These are phyloP conservation scores for Clonostachys solani DNA, from an alignment of 2,329 filamentous ascomycete species.

Conservation along the genomic window DNA sequence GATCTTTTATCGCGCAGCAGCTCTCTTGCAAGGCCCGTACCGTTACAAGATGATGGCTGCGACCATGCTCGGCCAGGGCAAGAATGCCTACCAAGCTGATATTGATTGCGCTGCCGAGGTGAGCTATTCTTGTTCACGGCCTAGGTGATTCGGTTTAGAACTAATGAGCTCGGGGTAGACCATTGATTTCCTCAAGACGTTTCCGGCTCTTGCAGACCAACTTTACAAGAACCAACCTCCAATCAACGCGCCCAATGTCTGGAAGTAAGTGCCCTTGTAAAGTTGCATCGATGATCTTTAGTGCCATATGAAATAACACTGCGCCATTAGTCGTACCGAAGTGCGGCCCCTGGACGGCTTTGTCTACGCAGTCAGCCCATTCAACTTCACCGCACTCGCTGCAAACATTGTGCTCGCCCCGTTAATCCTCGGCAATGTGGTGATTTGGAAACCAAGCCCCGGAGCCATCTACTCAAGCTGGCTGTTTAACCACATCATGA, in stretches of 20 bases:
- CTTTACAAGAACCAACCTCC: slow-evolving; percentile 78
- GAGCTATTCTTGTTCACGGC: slow-evolving; percentile 62
- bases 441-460: slow-evolving; percentile 31
- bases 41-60: slow-evolving; percentile 93
- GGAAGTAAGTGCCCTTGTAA: neutral
- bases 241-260: neutral
- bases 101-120: slow-evolving; percentile 95
- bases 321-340: slow-evolving; percentile 80
- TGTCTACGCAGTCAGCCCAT: slow-evolving; percentile 32
- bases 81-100: slow-evolving; percentile 98
- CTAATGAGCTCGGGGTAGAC: neutral
- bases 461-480: slow-evolving; percentile 20
- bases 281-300: neutral
- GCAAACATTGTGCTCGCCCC: slow-evolving; percentile 23
- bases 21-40: slow-evolving; percentile 86
- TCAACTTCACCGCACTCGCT: slow-evolving; percentile 37
- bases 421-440: slow-evolving; percentile 31
- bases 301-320: slow-evolving; percentile 66
- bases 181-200: slow-evolving; percentile 77
- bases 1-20: slow-evolving; percentile 91
- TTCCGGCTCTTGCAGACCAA: slow-evolving; percentile 73
- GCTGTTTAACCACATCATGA: slow-evolving; percentile 27
- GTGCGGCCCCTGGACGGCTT: slow-evolving; percentile 33
- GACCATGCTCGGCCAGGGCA: slow-evolving; percentile 93
- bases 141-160: neutral